Evolutionary conservation across 208 protist species (phyloP).

Genomic region (Leishmania turanica): DNA sequence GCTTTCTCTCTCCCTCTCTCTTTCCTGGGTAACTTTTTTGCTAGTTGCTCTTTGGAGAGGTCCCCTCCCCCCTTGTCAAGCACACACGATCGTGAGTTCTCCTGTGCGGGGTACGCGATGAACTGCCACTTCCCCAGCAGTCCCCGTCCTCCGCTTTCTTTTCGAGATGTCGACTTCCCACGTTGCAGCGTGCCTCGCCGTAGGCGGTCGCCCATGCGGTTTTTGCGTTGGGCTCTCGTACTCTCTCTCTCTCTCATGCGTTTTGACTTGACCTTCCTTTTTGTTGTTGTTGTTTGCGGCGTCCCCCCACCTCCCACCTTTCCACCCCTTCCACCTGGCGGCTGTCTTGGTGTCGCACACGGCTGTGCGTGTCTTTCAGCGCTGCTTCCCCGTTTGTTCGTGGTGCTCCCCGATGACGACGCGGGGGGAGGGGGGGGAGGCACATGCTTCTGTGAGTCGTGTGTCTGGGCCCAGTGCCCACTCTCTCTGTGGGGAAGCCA

Average conservation of each 20-base stretch:
- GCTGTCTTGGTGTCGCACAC: neutral
- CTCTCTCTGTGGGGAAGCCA: neutral
- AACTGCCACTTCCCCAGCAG: conserved; percentile 1
- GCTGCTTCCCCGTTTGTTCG: neutral
- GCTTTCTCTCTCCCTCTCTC: neutral
- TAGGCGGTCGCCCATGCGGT: neutral
- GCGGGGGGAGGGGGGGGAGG: neutral
- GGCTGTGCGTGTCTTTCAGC: neutral
- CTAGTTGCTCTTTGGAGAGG: too few species aligned
- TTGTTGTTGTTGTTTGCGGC: neutral
- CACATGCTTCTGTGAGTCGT: neutral
- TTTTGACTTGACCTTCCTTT: neutral
- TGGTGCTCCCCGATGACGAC: neutral
- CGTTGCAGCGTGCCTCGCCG: neutral
- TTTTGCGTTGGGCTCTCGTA: neutral
- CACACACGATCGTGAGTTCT: neutral
- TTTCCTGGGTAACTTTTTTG: neutral
- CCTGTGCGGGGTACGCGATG: neutral
- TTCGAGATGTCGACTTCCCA: conserved; percentile 1
- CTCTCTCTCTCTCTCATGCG: too few species aligned
- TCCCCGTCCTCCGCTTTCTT: neutral
- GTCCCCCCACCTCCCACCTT: neutral
- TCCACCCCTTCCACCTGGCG: neutral
- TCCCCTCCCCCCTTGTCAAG: too few species aligned
- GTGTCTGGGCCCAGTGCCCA: neutral